A percentile compares a stretch with the other conserved stretches of the same genome.
These are phyloP conservation scores for Suhomyces sp. DNA, from an alignment of 805 yeast species.

Conservation along the genomic window DNA sequence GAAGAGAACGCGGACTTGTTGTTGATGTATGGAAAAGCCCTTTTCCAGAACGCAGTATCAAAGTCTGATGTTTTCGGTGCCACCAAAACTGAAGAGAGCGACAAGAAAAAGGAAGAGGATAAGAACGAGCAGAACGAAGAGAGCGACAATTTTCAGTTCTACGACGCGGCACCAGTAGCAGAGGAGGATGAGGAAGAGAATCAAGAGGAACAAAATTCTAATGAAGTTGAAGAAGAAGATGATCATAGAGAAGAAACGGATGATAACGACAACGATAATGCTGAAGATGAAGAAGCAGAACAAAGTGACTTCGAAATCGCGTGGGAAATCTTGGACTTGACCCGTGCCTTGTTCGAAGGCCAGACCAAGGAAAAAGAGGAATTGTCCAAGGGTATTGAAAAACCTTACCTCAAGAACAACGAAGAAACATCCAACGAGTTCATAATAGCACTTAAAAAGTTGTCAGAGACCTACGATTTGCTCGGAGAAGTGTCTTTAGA, in stretches of 20 bases:
- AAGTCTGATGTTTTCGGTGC: slow-evolving; percentile 76
- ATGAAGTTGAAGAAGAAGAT: slow-evolving; percentile 12
- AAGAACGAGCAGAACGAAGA: slow-evolving; percentile 16
- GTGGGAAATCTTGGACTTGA: slow-evolving; percentile 80
- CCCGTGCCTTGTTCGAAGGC: slow-evolving; percentile 63
- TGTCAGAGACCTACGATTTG: slow-evolving; percentile 73
- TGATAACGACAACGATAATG: slow-evolving; percentile 16
- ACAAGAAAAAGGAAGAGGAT: slow-evolving; percentile 16
- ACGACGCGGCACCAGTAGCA: slow-evolving; percentile 24
- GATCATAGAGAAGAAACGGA: slow-evolving; percentile 20
- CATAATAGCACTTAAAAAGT: slow-evolving; percentile 44
- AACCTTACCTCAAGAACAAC: slow-evolving; percentile 32
- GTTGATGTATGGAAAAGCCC: slow-evolving; percentile 72
- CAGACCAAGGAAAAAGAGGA: slow-evolving; percentile 27
- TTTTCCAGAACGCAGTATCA: slow-evolving; percentile 72
- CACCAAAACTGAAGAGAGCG: slow-evolving; percentile 24
- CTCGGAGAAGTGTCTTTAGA: slow-evolving; percentile 90
- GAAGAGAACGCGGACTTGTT: slow-evolving; percentile 75
- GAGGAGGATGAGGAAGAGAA: slow-evolving; percentile 20
- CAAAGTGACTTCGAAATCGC: slow-evolving; percentile 82
- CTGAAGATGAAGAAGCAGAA: slow-evolving; percentile 42
- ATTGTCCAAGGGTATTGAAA: slow-evolving; percentile 1
- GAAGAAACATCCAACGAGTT: slow-evolving; percentile 31
- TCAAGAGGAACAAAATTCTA: slow-evolving; percentile 11
- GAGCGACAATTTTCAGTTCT: slow-evolving; percentile 27